Percentiles rank a stretch among this genome's conserved stretches.
phyloP scores from a whole-genome alignment of 805 yeast genomes.

The Kurtzmaniella fragi region DNA sequence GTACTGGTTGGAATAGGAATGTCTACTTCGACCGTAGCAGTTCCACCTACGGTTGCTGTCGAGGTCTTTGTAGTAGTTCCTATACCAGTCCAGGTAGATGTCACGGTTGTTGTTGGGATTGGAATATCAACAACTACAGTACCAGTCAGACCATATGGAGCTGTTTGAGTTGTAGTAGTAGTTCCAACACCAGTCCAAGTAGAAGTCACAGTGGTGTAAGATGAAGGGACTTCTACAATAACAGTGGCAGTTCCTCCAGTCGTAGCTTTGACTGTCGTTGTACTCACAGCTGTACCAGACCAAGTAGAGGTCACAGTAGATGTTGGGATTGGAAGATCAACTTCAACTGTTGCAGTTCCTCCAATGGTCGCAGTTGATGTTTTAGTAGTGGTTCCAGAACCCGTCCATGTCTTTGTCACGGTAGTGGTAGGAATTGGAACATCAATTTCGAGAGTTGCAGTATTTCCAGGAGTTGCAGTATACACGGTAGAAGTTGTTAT shows the following conservation, averaged over 20 bases:
- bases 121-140: conserved; percentile 8
- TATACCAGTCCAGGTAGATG: conserved; percentile 2
- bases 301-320: conserved; percentile 8
- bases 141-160: conserved; percentile 4
- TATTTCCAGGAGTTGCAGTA: conserved; percentile 5
- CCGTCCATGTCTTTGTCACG: conserved; percentile 1
- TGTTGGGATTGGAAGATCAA: conserved; percentile 3
- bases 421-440: conserved; percentile 8
- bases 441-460: conserved; percentile 8
- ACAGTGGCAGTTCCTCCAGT: conserved; percentile 6
- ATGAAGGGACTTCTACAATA: conserved; percentile 6
- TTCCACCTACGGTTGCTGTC: conserved; percentile 2
- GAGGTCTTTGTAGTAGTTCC: background rate
- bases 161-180: conserved; percentile 3
- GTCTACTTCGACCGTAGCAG: conserved; percentile 2
- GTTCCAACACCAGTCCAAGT: conserved; percentile 9
- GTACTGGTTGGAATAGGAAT: conserved; percentile 1
- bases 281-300: conserved; percentile 7
- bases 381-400: conserved; percentile 1
- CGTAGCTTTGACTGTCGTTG: background rate
- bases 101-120: background rate
- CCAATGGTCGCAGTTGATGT: background rate
- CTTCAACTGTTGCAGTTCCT: conserved; percentile 1
- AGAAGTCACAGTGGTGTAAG: background rate
- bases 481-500: conserved; percentile 2